Percentiles rank a stretch among this genome's conserved stretches.
phyloP scores from a whole-genome alignment of 2,329 filamentous ascomycete species.

The Fusarium metavorans region DNA sequence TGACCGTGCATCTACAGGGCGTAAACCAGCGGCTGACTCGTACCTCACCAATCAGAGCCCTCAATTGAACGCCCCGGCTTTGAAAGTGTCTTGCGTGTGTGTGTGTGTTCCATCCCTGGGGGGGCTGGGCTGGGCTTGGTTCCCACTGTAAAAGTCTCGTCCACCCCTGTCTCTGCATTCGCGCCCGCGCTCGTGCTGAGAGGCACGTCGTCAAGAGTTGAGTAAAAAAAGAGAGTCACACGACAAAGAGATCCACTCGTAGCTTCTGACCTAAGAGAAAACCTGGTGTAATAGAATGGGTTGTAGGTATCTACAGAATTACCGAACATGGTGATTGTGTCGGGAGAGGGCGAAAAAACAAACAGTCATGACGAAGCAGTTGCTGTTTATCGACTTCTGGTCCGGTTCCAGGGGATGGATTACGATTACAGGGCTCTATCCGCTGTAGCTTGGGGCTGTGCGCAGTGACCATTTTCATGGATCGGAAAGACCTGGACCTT shows the following conservation, averaged over 20 bases:
- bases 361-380: neutral
- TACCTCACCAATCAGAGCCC: constrained; percentile 16
- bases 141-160: constrained; percentile 3
- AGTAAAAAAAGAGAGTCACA: constrained; percentile 3
- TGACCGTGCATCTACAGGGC: constrained; percentile 26
- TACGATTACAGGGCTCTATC: neutral
- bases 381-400: constrained; percentile 2
- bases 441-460: neutral
- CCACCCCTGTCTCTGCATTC: constrained; percentile 1
- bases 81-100: constrained; percentile 5
- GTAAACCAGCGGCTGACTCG: constrained; percentile 29
- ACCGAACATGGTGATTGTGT: neutral
- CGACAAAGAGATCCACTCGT: constrained; percentile 5
- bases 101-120: constrained; percentile 10
- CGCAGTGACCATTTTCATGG: neutral
- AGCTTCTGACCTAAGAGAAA: neutral
- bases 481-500: neutral
- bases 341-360: neutral
- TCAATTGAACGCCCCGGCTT: constrained; percentile 32
- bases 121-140: neutral
- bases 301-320: neutral
- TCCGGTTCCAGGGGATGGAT: neutral
- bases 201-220: neutral
- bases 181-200: neutral
- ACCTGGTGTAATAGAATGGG: neutral